phyloP scores from a whole-genome alignment of 805 yeast species.

The Zygosaccharomyces bailii region DNA sequence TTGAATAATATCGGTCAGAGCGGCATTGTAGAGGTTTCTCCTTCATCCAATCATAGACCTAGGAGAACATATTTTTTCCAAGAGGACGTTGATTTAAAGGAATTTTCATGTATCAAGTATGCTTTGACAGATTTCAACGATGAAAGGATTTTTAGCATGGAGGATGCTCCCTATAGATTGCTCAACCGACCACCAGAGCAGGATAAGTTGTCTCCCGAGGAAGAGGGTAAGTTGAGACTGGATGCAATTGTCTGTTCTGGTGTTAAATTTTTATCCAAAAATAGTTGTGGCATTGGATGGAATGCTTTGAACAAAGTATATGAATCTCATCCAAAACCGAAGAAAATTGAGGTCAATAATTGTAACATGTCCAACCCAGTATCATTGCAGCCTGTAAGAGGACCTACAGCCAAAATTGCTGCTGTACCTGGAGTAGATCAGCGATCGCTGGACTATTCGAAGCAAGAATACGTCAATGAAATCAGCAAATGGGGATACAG shows the following conservation, averaged over 20 bases:
- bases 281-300: slow-evolving; percentile 24
- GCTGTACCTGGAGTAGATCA: slow-evolving; percentile 21
- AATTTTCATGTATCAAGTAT: slow-evolving; percentile 52
- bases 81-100: slow-evolving; percentile 64
- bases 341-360: background rate
- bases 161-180: slow-evolving; percentile 21
- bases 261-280: slow-evolving; percentile 18
- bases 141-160: slow-evolving; percentile 17
- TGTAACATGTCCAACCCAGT: background rate
- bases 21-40: slow-evolving; percentile 8
- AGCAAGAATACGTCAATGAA: slow-evolving; percentile 3
- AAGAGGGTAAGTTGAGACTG: slow-evolving; percentile 17
- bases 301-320: slow-evolving; percentile 7
- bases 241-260: slow-evolving; percentile 19
- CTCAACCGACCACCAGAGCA: slow-evolving; percentile 17
- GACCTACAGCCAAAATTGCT: slow-evolving; percentile 2
- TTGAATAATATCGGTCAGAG: slow-evolving; percentile 30
- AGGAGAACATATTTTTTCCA: slow-evolving; percentile 51
- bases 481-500: slow-evolving; percentile 28
- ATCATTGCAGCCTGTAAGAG: background rate
- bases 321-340: slow-evolving; percentile 4
- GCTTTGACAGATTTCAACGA: slow-evolving; percentile 63
- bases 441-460: slow-evolving; percentile 5
- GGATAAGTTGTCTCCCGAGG: slow-evolving; percentile 10
- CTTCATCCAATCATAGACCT: slow-evolving; percentile 35